These are phyloP conservation scores for Tricholoma hemisulphureum DNA, from an alignment of 768 basidiomycete species.

Conservation along the genomic window DNA sequence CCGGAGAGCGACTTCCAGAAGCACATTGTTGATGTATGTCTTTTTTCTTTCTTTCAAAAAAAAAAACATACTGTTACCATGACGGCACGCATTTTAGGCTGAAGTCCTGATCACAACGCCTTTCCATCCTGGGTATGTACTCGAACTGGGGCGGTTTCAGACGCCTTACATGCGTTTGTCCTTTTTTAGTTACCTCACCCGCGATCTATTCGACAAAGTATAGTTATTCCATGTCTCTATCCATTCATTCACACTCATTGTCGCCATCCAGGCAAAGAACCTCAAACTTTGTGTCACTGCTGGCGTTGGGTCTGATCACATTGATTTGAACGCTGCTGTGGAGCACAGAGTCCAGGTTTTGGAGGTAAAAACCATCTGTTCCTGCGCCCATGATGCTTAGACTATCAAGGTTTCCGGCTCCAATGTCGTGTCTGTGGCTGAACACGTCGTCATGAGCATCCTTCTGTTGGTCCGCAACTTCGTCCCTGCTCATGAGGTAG, in stretches of 20 bases:
- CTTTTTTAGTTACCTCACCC: slow-evolving; percentile 60
- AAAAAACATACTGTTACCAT: too few relatives aligned
- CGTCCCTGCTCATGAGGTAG: slow-evolving; percentile 78
- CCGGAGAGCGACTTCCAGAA: slow-evolving; percentile 79
- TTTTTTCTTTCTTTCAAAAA: background rate
- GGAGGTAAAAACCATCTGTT: slow-evolving; percentile 40
- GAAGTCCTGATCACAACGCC: slow-evolving; percentile 82
- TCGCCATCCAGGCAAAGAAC: slow-evolving; percentile 65
- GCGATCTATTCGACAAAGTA: slow-evolving; percentile 68
- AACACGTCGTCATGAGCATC: slow-evolving; percentile 90
- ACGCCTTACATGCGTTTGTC: background rate
- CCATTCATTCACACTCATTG: background rate
- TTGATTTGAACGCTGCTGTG: slow-evolving; percentile 86
- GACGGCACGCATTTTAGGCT: slow-evolving; percentile 41
- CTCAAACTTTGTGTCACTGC: slow-evolving; percentile 89
- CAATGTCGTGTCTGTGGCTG: slow-evolving; percentile 89
- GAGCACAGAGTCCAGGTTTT: slow-evolving; percentile 77
- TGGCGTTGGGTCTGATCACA: slow-evolving; percentile 88
- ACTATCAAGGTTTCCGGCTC: slow-evolving; percentile 70
- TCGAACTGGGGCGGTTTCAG: too few relatives aligned
- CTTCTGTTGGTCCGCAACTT: slow-evolving; percentile 90
- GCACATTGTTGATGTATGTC: slow-evolving; percentile 71
- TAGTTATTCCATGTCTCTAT: slow-evolving; percentile 9
- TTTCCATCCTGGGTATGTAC: slow-evolving; percentile 69
- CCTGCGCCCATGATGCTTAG: slow-evolving; percentile 9